Conservation (phyloP, 139 green algal species). For the Chlorella sp. region DNA sequence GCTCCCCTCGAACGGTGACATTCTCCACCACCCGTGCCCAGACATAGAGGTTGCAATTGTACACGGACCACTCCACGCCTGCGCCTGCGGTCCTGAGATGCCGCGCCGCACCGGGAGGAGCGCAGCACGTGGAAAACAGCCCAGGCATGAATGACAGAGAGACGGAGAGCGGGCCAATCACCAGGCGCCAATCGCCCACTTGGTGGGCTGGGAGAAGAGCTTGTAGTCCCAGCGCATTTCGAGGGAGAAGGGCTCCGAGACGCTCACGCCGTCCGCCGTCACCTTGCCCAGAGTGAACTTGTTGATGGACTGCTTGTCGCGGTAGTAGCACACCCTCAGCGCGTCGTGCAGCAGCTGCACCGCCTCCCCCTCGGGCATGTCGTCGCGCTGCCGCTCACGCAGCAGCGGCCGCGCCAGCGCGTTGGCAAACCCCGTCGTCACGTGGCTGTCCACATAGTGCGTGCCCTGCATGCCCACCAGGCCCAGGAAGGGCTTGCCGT, state of each 20-base stretch:
- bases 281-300: conserved; percentile 90
- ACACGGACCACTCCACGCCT: no score
- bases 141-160: no score
- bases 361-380: conserved; percentile 90
- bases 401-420: conserved; percentile 89
- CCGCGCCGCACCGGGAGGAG: no score
- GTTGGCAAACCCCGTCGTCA: conserved; percentile 89
- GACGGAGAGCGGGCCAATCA: no score
- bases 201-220: conserved; percentile 47
- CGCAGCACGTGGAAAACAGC: no score
- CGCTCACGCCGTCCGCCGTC: conserved; percentile 51
- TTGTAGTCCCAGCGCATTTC: conserved; percentile 86
- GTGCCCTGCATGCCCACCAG: conserved; percentile 89
- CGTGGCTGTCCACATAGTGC: conserved; percentile 71
- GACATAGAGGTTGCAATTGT: no score
- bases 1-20: no score
- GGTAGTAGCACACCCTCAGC: conserved; percentile 92
- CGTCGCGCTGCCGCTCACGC: conserved; percentile 71
- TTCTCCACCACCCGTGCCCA: no score
- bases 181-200: conserved; percentile 54
- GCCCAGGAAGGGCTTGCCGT: conserved; percentile 66
- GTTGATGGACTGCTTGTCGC: conserved; percentile 93
- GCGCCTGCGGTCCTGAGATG: no score
- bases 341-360: conserved; percentile 75
- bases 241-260: conserved; percentile 88